Percentiles rank a stretch among this genome's conserved stretches.
Conservation (phyloP, 768 basidiomycete genomes). For the Neoboletus magnificus region DNA sequence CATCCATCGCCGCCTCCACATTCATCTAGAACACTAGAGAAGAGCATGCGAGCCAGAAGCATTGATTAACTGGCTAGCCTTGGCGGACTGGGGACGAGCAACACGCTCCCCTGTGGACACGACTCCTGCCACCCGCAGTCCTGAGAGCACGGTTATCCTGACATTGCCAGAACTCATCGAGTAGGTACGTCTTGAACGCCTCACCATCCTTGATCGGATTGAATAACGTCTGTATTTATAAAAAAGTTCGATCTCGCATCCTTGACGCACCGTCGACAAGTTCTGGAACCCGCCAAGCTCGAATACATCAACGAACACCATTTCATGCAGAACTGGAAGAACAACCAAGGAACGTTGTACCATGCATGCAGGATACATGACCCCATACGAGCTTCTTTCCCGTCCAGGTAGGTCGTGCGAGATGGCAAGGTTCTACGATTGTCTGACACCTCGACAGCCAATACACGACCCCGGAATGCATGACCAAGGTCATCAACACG, state of each 20-base stretch:
- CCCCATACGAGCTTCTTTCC: slow-evolving; percentile 54
- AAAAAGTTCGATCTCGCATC: slow-evolving; percentile 69
- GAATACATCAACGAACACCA: slow-evolving; percentile 89
- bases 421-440: not conserved
- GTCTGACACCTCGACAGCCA: slow-evolving; percentile 30
- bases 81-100: slow-evolving; percentile 88
- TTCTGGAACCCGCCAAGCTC: slow-evolving; percentile 75
- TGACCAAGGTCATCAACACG: slow-evolving; percentile 59
- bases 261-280: slow-evolving; percentile 80
- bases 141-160: slow-evolving; percentile 66
- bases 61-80: slow-evolving; percentile 87
- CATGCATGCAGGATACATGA: slow-evolving; percentile 55
- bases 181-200: slow-evolving; percentile 39
- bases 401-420: slow-evolving; percentile 44
- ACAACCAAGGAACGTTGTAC: slow-evolving; percentile 45
- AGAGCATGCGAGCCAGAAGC: slow-evolving; percentile 90
- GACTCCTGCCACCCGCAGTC: slow-evolving; percentile 38
- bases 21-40: slow-evolving; percentile 41
- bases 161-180: slow-evolving; percentile 61
- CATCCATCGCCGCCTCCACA: not conserved
- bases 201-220: not conserved
- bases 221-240: not conserved
- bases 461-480: slow-evolving; percentile 52
- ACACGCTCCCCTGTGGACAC: slow-evolving; percentile 29
- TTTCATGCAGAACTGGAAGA: slow-evolving; percentile 54